A percentile compares a stretch with the other conserved stretches of the same genome.
These are phyloP conservation scores for Anthoceros angustus DNA, from an alignment of 225 moss, liverwort and hornwort genomes.

Conservation along the genomic window DNA sequence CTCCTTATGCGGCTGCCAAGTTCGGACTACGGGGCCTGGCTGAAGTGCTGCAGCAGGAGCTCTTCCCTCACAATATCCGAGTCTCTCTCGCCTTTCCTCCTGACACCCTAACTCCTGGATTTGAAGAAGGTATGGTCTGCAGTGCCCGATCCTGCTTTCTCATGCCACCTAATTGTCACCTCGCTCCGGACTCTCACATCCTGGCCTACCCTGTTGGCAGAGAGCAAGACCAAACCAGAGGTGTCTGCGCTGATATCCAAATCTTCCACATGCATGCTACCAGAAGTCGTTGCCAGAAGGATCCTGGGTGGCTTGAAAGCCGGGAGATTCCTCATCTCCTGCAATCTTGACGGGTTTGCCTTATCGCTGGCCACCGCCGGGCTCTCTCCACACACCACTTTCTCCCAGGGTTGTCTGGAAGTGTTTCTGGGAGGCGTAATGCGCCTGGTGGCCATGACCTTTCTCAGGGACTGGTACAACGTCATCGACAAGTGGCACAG, in stretches of 20 bases:
- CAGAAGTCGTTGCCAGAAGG: conserved; percentile 43
- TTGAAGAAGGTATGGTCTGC: conserved; percentile 43
- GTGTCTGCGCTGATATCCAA: conserved; percentile 40
- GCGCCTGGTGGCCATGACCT: conserved; percentile 38
- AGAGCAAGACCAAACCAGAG: conserved; percentile 57
- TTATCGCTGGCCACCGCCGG: conserved; percentile 45
- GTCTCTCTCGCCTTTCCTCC: conserved; percentile 73
- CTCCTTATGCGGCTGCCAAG: conserved; percentile 52
- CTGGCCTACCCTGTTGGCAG: conserved; percentile 19
- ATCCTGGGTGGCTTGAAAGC: conserved; percentile 52
- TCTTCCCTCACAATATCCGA: conserved; percentile 52
- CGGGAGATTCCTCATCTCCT: conserved; percentile 50
- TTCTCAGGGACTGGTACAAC: conserved; percentile 49
- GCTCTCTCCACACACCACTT: conserved; percentile 59
- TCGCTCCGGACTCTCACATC: neutral
- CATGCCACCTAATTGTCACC: neutral
- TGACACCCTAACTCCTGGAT: conserved; percentile 63
- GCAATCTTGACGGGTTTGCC: conserved; percentile 55
- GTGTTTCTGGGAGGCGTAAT: conserved; percentile 47
- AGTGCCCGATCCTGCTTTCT: neutral
- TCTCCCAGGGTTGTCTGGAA: conserved; percentile 41
- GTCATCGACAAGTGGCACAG: conserved; percentile 18
- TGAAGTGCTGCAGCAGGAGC: conserved; percentile 69
- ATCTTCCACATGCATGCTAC: conserved; percentile 30
- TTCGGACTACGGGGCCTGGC: conserved; percentile 65